Evolutionary conservation across 768 basidiomycete genomes (phyloP).

Genomic region (Pulveroboletus sp.): DNA sequence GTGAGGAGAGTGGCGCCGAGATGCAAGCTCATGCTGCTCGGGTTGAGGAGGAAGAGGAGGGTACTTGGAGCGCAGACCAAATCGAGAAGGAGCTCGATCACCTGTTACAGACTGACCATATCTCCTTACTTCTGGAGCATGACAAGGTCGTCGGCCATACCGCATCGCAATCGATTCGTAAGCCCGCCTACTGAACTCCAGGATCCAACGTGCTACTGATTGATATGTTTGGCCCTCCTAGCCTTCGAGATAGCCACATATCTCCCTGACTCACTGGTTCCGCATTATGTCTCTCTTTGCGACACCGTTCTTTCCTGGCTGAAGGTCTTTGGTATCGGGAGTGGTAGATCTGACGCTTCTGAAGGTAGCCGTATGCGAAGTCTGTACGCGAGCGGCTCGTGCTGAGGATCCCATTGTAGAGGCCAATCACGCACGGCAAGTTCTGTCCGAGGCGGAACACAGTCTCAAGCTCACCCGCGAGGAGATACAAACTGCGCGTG

Average conservation of each 20-base stretch:
- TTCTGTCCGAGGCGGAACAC: conserved; percentile 57
- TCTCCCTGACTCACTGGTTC: conserved; percentile 75
- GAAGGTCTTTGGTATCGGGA: conserved; percentile 56
- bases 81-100: conserved; percentile 54
- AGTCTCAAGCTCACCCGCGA: conserved; percentile 47
- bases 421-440: conserved; percentile 57
- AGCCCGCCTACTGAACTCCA: conserved; percentile 26
- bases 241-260: conserved; percentile 80
- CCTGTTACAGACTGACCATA: conserved; percentile 62
- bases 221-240: conserved; percentile 26
- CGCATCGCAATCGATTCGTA: conserved; percentile 49
- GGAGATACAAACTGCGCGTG: conserved; percentile 49
- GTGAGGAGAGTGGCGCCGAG: conserved; percentile 34
- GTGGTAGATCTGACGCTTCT: conserved; percentile 33
- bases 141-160: conserved; percentile 60
- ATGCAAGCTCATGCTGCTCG: conserved; percentile 15
- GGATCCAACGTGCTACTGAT: not conserved
- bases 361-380: conserved; percentile 31
- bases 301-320: conserved; percentile 60
- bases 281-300: conserved; percentile 66
- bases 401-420: conserved; percentile 33
- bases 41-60: conserved; percentile 47
- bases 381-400: not conserved
- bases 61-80: conserved; percentile 53
- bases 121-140: conserved; percentile 70